phyloP scores from a whole-genome alignment of 306 rosid genomes.

The Cucumis melo region DNA sequence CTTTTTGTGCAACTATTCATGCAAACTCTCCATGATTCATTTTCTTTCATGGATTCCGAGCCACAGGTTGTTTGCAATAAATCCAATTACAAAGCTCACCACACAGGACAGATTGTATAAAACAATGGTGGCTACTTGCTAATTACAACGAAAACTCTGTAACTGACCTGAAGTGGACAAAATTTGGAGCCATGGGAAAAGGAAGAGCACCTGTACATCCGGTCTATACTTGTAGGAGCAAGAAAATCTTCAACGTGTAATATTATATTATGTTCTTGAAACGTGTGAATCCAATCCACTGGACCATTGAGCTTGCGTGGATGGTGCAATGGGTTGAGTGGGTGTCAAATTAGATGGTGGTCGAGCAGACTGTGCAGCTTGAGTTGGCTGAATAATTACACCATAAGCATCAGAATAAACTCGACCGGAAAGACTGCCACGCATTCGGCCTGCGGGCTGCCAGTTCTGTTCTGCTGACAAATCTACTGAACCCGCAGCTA shows the following conservation, averaged over 20 bases:
- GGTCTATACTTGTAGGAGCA: not conserved
- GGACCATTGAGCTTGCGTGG: not conserved
- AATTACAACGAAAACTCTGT: not conserved
- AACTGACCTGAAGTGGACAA: not conserved
- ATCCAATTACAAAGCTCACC: not conserved
- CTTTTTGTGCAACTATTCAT: not conserved
- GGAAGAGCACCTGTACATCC: not conserved
- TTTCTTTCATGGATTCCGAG: not conserved
- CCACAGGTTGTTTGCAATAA: not conserved
- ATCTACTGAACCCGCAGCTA: constrained; percentile 21
- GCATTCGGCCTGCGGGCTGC: constrained; percentile 66
- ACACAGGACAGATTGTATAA: not conserved
- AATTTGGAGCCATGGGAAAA: not conserved
- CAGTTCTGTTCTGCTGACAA: constrained; percentile 35
- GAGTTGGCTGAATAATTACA: constrained; percentile 50
- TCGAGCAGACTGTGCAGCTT: constrained; percentile 14
- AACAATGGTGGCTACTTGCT: not conserved
- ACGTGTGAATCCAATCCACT: not conserved
- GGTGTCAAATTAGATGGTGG: constrained; percentile 9
- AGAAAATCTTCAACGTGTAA: not conserved
- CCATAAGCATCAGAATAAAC: constrained; percentile 23
- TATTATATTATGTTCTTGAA: not conserved
- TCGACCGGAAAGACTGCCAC: constrained; percentile 62
- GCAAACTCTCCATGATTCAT: not conserved
- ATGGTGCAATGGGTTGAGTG: constrained; percentile 7